These are phyloP conservation scores for Lasiosphaeriaceae sp. DNA, from an alignment of 495 filamentous ascomycete species.

Conservation along the genomic window DNA sequence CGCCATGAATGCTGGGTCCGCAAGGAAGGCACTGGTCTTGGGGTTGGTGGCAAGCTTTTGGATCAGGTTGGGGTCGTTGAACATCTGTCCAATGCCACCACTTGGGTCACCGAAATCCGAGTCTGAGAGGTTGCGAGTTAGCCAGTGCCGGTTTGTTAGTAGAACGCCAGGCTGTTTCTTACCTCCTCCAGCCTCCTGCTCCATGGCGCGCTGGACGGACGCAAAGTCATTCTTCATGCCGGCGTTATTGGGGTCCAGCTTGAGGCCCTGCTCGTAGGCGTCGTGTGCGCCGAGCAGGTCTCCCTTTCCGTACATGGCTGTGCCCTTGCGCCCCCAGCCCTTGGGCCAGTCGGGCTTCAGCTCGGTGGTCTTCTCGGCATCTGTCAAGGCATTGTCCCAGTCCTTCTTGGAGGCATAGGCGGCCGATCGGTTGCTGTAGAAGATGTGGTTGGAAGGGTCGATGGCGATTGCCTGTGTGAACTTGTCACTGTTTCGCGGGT, in stretches of 20 bases:
- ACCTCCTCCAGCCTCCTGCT: conserved; percentile 70
- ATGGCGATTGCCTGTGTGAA: conserved; percentile 92
- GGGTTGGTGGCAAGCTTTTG: conserved; percentile 91
- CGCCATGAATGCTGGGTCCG: conserved; percentile 81
- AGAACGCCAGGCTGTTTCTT: not conserved
- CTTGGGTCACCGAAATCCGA: conserved; percentile 52
- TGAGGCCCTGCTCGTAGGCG: conserved; percentile 87
- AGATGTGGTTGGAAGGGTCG: conserved; percentile 85
- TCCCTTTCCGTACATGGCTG: conserved; percentile 80
- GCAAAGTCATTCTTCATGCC: conserved; percentile 86
- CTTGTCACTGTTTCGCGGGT: conserved; percentile 63
- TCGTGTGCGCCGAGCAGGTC: conserved; percentile 81
- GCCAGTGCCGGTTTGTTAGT: not conserved
- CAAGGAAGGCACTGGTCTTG: conserved; percentile 83
- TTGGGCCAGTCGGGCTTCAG: conserved; percentile 98
- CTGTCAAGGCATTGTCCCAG: conserved; percentile 76
- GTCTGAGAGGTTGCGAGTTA: conserved; percentile 15
- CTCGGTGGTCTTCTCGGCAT: conserved; percentile 88
- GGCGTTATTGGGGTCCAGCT: conserved; percentile 85
- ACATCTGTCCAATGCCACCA: conserved; percentile 81
- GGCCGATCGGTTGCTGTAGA: conserved; percentile 96
- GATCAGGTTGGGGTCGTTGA: conserved; percentile 84
- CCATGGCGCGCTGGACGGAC: conserved; percentile 82
- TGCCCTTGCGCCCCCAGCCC: conserved; percentile 88
- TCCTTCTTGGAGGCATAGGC: conserved; percentile 90